Percentiles rank a stretch among this genome's conserved stretches.
Conservation (phyloP, 805 yeast genomes). For the Barnettozyma populi region DNA sequence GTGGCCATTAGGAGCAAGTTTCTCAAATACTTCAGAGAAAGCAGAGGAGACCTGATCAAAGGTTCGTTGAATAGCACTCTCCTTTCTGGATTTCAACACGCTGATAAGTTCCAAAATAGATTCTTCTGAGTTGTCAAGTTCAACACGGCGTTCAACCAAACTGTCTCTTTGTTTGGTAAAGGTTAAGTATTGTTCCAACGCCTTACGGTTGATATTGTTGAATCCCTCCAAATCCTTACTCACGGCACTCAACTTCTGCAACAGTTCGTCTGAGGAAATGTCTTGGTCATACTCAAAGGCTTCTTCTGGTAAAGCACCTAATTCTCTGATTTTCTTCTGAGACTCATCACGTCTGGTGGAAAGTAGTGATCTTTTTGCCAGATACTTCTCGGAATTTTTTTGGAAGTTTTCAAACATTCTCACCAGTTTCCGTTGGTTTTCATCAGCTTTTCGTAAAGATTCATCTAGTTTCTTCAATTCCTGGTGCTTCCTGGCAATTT, state of each 20-base stretch:
- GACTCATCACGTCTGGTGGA: slow-evolving; percentile 63
- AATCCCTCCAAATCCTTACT: slow-evolving; percentile 56
- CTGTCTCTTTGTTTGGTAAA: slow-evolving; percentile 71
- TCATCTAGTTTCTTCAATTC: slow-evolving; percentile 31
- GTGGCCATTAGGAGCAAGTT: slow-evolving; percentile 75
- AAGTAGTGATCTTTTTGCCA: slow-evolving; percentile 58
- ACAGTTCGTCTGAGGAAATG: slow-evolving; percentile 45
- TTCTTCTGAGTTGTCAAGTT: slow-evolving; percentile 60
- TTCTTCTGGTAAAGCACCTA: slow-evolving; percentile 88
- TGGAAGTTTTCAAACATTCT: slow-evolving; percentile 56
- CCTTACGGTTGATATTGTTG: slow-evolving; percentile 82
- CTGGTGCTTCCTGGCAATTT: slow-evolving; percentile 12
- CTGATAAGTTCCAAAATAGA: slow-evolving; percentile 70
- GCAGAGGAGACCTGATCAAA: slow-evolving; percentile 71
- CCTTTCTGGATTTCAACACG: slow-evolving; percentile 70
- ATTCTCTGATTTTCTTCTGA: slow-evolving; percentile 65
- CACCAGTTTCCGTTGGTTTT: slow-evolving; percentile 48
- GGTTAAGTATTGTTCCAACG: slow-evolving; percentile 73
- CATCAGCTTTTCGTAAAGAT: slow-evolving; percentile 44
- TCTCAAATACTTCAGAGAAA: slow-evolving; percentile 70
- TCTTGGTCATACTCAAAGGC: slow-evolving; percentile 51
- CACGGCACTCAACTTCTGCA: slow-evolving; percentile 46
- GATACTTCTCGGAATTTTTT: slow-evolving; percentile 56
- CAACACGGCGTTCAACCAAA: slow-evolving; percentile 57
- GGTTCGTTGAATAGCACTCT: slow-evolving; percentile 73